Percentiles rank a stretch among this genome's conserved stretches.
Conservation (phyloP, 352 stramenopile genomes). For the Phytophthora multivora region DNA sequence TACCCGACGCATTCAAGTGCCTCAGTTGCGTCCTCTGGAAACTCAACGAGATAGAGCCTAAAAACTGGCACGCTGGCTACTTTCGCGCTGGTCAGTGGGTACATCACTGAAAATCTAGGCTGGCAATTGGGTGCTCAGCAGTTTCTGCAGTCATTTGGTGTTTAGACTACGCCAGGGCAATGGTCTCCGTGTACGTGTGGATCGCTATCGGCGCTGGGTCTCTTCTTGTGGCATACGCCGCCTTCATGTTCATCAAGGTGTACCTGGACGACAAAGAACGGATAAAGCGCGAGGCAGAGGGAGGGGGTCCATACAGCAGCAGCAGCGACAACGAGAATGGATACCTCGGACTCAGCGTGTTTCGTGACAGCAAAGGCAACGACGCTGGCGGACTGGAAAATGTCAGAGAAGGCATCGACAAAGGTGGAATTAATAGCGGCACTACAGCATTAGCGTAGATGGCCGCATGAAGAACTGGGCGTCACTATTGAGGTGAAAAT, state of each 20-base stretch:
- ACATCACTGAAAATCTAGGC: slow-evolving; percentile 7
- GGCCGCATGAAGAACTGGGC: neutral
- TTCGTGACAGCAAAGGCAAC: slow-evolving; percentile 29
- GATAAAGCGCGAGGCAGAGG: slow-evolving; percentile 15
- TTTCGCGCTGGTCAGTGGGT: slow-evolving; percentile 8
- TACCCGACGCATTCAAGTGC: too few relatives aligned
- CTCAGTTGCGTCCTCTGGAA: neutral
- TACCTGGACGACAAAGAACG: slow-evolving; percentile 29
- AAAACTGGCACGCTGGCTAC: neutral
- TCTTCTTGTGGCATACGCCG: slow-evolving; percentile 19
- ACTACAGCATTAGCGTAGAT: slow-evolving; percentile 4
- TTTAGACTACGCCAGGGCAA: slow-evolving; percentile 1
- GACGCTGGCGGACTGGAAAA: slow-evolving; percentile 28
- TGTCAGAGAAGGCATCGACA: slow-evolving; percentile 16
- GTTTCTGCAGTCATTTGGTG: slow-evolving; percentile 6
- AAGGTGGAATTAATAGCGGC: slow-evolving; percentile 20
- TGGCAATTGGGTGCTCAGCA: neutral
- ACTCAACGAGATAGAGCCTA: neutral
- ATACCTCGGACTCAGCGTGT: slow-evolving; percentile 18
- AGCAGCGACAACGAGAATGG: slow-evolving; percentile 34
- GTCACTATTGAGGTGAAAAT: neutral
- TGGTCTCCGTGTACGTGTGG: slow-evolving; percentile 30
- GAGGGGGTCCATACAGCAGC: slow-evolving; percentile 24
- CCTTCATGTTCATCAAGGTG: slow-evolving; percentile 29
- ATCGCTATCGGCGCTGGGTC: neutral